A percentile compares a stretch with the other conserved stretches of the same genome.
Conservation (phyloP, 805 yeast species). For the Saturnispora mendoncae region DNA sequence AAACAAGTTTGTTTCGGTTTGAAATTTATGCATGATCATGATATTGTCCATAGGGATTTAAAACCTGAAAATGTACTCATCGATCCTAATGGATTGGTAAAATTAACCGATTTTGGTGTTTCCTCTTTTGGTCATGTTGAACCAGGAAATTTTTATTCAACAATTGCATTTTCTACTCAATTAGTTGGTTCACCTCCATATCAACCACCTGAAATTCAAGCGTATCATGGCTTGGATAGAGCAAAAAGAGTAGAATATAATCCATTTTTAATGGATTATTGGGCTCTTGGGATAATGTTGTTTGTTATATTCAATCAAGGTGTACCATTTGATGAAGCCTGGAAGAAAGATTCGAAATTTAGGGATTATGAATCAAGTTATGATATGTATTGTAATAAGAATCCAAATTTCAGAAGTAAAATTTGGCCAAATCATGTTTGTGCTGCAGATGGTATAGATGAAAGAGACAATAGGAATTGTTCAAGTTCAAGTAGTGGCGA, state of each 20-base stretch:
- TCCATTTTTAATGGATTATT: constrained; percentile 64
- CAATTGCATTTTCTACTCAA: constrained; percentile 34
- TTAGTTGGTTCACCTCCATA: constrained; percentile 82
- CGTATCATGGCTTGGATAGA: constrained; percentile 32
- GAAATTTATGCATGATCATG: constrained; percentile 57
- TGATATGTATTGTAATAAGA: constrained; percentile 30
- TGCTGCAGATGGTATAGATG: neutral
- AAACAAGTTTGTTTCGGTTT: constrained; percentile 63
- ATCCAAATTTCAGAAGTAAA: constrained; percentile 34
- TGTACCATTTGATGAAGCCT: constrained; percentile 53
- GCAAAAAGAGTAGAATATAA: constrained; percentile 36
- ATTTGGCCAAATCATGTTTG: constrained; percentile 6
- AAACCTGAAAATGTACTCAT: constrained; percentile 89
- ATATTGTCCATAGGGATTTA: constrained; percentile 88
- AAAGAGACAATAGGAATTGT: neutral
- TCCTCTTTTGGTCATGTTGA: constrained; percentile 57
- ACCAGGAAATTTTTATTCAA: constrained; percentile 43
- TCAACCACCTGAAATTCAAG: constrained; percentile 73
- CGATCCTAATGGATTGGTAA: constrained; percentile 44
- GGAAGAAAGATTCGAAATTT: constrained; percentile 35
- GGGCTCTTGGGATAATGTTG: constrained; percentile 68
- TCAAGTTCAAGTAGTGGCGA: neutral
- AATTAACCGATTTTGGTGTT: constrained; percentile 93
- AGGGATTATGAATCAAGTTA: constrained; percentile 43
- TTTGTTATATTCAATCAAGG: constrained; percentile 52